Evolutionary conservation across 1,284 basidiomycete species (phyloP).

Genomic region (Flammula alnicola): DNA sequence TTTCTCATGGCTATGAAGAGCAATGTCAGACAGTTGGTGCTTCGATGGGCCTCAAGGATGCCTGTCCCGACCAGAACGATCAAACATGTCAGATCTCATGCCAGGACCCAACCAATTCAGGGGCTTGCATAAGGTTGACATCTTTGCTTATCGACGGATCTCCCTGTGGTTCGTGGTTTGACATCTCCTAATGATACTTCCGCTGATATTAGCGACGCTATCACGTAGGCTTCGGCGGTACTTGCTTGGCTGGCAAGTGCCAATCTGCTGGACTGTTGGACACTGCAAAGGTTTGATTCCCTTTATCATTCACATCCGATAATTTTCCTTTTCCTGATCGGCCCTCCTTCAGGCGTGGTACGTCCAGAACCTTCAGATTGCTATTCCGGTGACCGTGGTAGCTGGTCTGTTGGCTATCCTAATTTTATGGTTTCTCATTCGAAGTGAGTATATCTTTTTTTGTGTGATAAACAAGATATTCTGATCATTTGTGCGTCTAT

Average conservation of each 20-base stretch:
- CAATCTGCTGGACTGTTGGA: slow-evolving; percentile 65
- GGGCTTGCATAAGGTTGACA: slow-evolving; percentile 78
- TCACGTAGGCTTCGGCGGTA: slow-evolving; percentile 68
- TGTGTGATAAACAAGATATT: slow-evolving; percentile 10
- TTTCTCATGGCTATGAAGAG: slow-evolving; percentile 39
- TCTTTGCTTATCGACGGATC: slow-evolving; percentile 84
- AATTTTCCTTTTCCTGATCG: slow-evolving; percentile 3
- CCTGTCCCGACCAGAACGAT: slow-evolving; percentile 71
- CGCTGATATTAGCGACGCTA: slow-evolving; percentile 12
- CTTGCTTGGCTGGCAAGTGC: slow-evolving; percentile 71
- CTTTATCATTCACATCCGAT: neutral
- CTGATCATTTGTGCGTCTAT: slow-evolving; percentile 12
- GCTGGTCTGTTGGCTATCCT: slow-evolving; percentile 66
- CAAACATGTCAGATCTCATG: slow-evolving; percentile 81
- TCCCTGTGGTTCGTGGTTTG: slow-evolving; percentile 68
- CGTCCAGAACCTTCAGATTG: slow-evolving; percentile 75
- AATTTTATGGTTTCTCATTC: slow-evolving; percentile 48
- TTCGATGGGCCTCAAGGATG: slow-evolving; percentile 66
- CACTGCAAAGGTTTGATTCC: slow-evolving; percentile 58
- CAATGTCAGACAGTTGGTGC: slow-evolving; percentile 83
- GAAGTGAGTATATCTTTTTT: slow-evolving; percentile 33
- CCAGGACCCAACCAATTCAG: slow-evolving; percentile 66
- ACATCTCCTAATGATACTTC: slow-evolving; percentile 12
- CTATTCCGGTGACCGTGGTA: slow-evolving; percentile 81
- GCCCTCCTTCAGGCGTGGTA: slow-evolving; percentile 62